Conservation (phyloP, 176 grass and related monocot species). For the Avena sativa region DNA sequence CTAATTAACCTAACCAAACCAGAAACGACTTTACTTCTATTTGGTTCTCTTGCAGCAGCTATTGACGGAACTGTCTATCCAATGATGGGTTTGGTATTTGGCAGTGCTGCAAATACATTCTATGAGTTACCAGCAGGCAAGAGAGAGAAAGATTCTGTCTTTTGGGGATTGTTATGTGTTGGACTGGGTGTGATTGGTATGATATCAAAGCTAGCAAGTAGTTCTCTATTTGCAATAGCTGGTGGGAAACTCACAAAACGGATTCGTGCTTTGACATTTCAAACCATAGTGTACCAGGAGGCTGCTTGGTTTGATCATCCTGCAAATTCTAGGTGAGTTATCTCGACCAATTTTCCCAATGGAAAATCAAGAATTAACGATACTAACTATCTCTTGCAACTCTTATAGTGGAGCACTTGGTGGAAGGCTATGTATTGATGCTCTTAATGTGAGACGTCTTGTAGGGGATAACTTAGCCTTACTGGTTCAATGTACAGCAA, state of each 20-base stretch:
- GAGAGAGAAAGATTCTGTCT: slow-evolving; percentile 39
- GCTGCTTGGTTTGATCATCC: slow-evolving; percentile 80
- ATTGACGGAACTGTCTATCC: slow-evolving; percentile 51
- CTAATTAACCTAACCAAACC: slow-evolving; percentile 49
- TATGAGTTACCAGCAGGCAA: slow-evolving; percentile 47
- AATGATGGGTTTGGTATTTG: slow-evolving; percentile 44
- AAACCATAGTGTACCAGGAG: slow-evolving; percentile 64
- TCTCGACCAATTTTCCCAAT: slow-evolving; percentile 33
- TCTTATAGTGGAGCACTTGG: slow-evolving; percentile 36
- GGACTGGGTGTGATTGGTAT: slow-evolving; percentile 33
- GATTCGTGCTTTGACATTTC: slow-evolving; percentile 67
- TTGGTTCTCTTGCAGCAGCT: slow-evolving; percentile 54
- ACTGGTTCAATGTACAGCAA: slow-evolving; percentile 47
- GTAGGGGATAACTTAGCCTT: slow-evolving; percentile 66
- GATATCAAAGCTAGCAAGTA: slow-evolving; percentile 38
- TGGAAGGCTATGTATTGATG: slow-evolving; percentile 27
- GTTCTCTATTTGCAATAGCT: slow-evolving; percentile 62
- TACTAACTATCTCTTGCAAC: not conserved
- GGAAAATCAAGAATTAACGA: slow-evolving; percentile 33
- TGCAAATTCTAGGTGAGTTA: slow-evolving; percentile 63
- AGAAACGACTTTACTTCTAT: slow-evolving; percentile 41
- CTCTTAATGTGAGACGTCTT: slow-evolving; percentile 24
- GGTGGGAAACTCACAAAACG: slow-evolving; percentile 78
- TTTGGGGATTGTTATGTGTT: slow-evolving; percentile 54
- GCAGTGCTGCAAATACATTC: slow-evolving; percentile 47